Base-by-base conservation (phyloP, 108 stramenopile genomes). In the Tribonema minus region DNA sequence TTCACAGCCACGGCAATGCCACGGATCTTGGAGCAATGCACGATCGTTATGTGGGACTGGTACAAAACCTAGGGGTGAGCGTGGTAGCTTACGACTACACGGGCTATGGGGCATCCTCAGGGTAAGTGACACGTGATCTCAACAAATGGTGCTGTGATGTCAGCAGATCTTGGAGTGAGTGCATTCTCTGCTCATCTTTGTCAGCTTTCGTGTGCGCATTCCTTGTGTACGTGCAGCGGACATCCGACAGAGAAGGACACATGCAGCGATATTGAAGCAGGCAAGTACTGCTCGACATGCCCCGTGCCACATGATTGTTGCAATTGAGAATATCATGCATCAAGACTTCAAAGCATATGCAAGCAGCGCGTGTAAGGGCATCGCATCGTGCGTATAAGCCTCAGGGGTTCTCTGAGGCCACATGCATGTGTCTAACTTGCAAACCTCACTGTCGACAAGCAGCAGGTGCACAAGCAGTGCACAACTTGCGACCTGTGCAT, bases 1-100 rank as follows among this genome's bases (percentile, higher is more conserved):
- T 82, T 7, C 81, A 79, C 79, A 81, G 80, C 68, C 82, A 83
- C 65, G 82, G 82, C 3, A 83, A 83, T 67, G 82, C 82, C 6
- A 80, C 80, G 67, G 82, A 83, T 59, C 37, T 81, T 20, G 82
- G 82, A 12, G 80, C 80, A 35, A 83, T 83, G 73, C 80, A 76
- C 72, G 78, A 81, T 33, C 70, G 72, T n/a, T 74, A 61, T 15
- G 72, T 61, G 7, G 72, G 64, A 35, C 33, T 74, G 31, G 72
- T 63, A 40, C 31, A 39, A 33, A 61, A 39, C 40, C 34, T 83
- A 9, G 64, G 64, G 30, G 71, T 83, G 63, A 83, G 82, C 74
- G 78, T 83, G 25, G 72, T 83, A 15, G 82, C 37, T 30, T 83
- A 83, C 29, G 82, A 83, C 72, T 83, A 83, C 72, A 74, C 80